phyloP scores from a whole-genome alignment of 2,329 filamentous ascomycete genomes.

The Fusarium sp. region DNA sequence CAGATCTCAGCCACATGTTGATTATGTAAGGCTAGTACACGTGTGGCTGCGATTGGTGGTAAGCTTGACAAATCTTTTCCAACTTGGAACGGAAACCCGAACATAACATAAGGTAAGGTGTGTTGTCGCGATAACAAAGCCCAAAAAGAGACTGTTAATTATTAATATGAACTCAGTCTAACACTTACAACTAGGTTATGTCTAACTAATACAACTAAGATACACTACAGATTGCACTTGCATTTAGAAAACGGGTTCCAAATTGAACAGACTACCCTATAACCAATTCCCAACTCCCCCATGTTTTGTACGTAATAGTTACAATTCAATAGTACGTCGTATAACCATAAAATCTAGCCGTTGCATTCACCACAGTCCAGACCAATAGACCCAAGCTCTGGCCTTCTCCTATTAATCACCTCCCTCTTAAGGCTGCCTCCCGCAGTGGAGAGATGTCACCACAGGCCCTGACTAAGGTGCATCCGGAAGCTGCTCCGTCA shows the following conservation, averaged over 20 bases:
- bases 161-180: too few relatives aligned
- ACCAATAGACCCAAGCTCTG: constrained; percentile 5
- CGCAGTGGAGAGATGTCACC: constrained; percentile 6
- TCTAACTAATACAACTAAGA: too few relatives aligned
- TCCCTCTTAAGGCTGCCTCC: constrained; percentile 35
- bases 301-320: constrained; percentile 8
- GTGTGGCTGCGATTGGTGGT: background rate
- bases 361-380: constrained; percentile 12
- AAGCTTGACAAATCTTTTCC: background rate
- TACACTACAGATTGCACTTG: too few relatives aligned
- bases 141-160: too few relatives aligned
- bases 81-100: background rate
- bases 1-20: constrained; percentile 4
- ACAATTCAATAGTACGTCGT: background rate
- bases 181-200: too few relatives aligned
- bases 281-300: constrained; percentile 1
- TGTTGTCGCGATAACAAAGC: too few relatives aligned
- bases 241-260: background rate
- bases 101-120: too few relatives aligned
- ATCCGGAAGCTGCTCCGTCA: constrained; percentile 21
- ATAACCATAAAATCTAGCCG: constrained; percentile 1
- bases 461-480: background rate
- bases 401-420: constrained; percentile 13
- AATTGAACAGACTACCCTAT: constrained; percentile 15
- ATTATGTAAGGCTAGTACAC: background rate